Conservation (phyloP, 306 rosid species). For the Dryas octopetala region DNA sequence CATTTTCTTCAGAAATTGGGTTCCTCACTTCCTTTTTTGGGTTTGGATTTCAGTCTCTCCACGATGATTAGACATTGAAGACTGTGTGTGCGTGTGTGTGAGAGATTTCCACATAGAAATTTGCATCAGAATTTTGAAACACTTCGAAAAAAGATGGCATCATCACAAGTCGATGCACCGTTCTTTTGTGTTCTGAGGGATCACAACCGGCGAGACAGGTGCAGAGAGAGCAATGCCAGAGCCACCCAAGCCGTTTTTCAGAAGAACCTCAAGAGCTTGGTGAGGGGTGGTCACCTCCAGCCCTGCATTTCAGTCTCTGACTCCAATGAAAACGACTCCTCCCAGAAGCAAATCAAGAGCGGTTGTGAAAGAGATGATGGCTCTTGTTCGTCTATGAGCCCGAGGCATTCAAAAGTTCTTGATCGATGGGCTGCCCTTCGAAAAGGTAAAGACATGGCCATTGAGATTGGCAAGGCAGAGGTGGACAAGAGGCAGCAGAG, state of each 20-base stretch:
- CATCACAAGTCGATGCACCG: constrained; percentile 64
- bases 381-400: background rate
- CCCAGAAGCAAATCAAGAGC: background rate
- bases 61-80: constrained; percentile 5
- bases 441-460: background rate
- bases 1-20: background rate
- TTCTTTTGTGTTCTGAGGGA: constrained; percentile 72
- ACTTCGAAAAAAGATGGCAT: constrained; percentile 46
- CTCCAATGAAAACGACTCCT: constrained; percentile 23
- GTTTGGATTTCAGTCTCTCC: constrained; percentile 6
- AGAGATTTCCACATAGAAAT: no score
- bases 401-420: constrained; percentile 23
- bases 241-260: constrained; percentile 43
- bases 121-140: background rate
- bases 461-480: no score
- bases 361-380: constrained; percentile 1
- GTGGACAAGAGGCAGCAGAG: constrained; percentile 12
- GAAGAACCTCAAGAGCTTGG: constrained; percentile 52
- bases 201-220: constrained; percentile 49
- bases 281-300: constrained; percentile 52
- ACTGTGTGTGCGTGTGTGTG: no score
- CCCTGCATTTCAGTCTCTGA: constrained; percentile 37
- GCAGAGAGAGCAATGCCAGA: constrained; percentile 40
- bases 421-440: background rate
- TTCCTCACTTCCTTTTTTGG: background rate